Base-by-base conservation (phyloP, 768 basidiomycete genomes). In the Tulasnella sp. region DNA sequence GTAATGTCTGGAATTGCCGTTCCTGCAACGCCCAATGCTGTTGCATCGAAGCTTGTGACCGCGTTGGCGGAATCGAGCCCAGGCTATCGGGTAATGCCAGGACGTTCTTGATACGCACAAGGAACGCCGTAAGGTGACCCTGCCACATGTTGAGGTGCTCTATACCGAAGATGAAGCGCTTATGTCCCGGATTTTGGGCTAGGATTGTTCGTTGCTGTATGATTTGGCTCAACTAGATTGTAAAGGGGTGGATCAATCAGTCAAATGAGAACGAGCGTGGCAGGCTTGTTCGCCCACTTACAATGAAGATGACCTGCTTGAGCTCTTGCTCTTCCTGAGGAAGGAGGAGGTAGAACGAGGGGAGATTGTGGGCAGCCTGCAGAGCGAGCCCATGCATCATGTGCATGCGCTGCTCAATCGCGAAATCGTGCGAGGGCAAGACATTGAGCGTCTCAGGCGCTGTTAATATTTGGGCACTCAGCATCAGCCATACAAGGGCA, bases 321-420 rank as follows among this genome's bases (percentile, higher is more conserved):
- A 59, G 47, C 50, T 49, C 58, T 8, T 48, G 19, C 50, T 49
- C 48, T 21, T 59, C 58, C 24, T 59, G 27, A 8, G 58, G 58
- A 59, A 30, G 26, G 4, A 59, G 32, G n/a, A 50, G 1, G 23
- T 27, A 29, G n/a, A 59, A 59, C 19, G 48, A 23, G 29, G 42
- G 24, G 19, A 59, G 32, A 34, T 24, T 48, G n/a, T 59, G 4
- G 17, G 32, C 49, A 24, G 41, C 47, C 30, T 59, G 58, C 45
- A 27, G 4, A 29, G 42, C 23, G 30, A 59, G 11, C 27, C 43
- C 43, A 5, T 48, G 45, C 9, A 43, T 56, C 41, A 43, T 29
- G 9, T 47, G 11, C 19, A 56, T 45, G 26, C 45, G 41, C 55
- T 47, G 44, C 24, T 56, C 45, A 23, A 56, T n/a, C n/a, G 27